phyloP scores from a whole-genome alignment of 2,329 filamentous ascomycete species.

The Pseudogymnoascus sp. region DNA sequence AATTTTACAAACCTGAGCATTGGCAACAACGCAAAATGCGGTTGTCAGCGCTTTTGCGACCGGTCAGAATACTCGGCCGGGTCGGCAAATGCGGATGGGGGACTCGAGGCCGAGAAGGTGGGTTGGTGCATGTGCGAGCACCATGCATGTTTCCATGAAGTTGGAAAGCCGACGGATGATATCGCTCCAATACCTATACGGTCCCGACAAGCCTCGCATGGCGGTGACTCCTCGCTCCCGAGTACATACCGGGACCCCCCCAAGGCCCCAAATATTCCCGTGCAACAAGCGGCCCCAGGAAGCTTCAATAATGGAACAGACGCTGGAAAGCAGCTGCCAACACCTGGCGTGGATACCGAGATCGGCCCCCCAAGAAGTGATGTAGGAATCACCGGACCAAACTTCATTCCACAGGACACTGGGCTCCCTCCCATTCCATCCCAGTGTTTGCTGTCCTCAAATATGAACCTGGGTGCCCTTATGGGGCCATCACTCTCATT shows the following conservation, averaged over 20 bases:
- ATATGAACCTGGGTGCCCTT: conserved; percentile 23
- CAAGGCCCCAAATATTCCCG: background rate
- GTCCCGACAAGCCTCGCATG: background rate
- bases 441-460: conserved; percentile 28
- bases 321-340: background rate
- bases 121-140: conserved; percentile 43
- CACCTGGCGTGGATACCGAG: background rate
- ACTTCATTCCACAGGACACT: conserved; percentile 18
- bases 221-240: background rate
- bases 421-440: conserved; percentile 28
- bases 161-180: background rate
- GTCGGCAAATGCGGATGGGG: background rate
- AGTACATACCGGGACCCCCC: background rate
- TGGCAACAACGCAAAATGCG: conserved; percentile 37
- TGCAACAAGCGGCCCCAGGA: background rate
- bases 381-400: conserved; percentile 17
- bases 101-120: conserved; percentile 11
- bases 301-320: background rate
- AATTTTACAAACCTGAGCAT: conserved; percentile 39
- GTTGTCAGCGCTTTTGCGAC: conserved; percentile 44
- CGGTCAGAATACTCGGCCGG: conserved; percentile 23
- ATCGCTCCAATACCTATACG: background rate
- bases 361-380: background rate
- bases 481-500: conserved; percentile 20
- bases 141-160: conserved; percentile 47